Conservation (phyloP, 768 basidiomycete species). For the Auriscalpium vulgare region DNA sequence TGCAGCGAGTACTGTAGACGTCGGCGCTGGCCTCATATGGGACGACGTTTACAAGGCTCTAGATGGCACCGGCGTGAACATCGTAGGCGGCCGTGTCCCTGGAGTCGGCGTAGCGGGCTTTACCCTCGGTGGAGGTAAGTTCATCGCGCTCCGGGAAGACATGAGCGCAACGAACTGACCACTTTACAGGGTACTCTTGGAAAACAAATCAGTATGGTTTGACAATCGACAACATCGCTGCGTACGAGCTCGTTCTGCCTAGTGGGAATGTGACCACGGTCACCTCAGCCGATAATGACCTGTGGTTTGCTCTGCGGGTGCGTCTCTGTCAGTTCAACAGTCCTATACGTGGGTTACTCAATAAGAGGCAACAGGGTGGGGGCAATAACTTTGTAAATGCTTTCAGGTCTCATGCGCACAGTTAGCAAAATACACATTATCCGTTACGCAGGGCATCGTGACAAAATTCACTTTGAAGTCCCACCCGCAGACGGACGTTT, state of each 20-base stretch:
- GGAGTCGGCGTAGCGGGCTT: conserved; percentile 21
- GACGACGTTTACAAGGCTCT: conserved; percentile 19
- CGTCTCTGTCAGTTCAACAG: not conserved
- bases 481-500: conserved; percentile 4
- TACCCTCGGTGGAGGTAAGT: conserved; percentile 19
- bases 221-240: conserved; percentile 26
- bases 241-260: conserved; percentile 22
- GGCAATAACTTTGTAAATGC: conserved; percentile 7
- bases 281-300: conserved; percentile 3
- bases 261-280: conserved; percentile 15
- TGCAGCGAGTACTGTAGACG: conserved; percentile 4
- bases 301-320: conserved; percentile 11
- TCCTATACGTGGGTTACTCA: not conserved
- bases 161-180: not conserved
- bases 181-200: conserved; percentile 21
- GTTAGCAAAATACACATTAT: not conserved
- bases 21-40: conserved; percentile 21
- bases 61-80: conserved; percentile 13
- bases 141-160: not conserved
- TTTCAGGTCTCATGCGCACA: no score
- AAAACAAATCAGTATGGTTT: conserved; percentile 27
- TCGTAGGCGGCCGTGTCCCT: conserved; percentile 17
- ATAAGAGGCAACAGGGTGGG: conserved; percentile 2
- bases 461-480: conserved; percentile 7
- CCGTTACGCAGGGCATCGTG: conserved; percentile 1